Conservation (phyloP, 2,329 filamentous ascomycete species). For the Colletotrichum horii region DNA sequence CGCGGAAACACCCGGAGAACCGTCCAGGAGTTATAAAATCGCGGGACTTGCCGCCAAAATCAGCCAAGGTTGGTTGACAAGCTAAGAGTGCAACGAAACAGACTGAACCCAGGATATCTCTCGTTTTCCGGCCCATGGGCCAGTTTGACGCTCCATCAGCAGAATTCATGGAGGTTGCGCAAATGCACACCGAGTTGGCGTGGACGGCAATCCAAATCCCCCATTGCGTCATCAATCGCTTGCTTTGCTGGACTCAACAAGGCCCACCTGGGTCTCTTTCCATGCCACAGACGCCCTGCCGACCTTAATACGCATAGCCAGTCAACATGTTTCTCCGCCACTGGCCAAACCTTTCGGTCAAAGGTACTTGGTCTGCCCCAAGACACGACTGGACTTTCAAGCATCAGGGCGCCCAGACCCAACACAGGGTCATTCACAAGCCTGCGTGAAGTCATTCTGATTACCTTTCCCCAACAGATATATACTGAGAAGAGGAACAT, state of each 20-base stretch:
- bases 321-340: not conserved
- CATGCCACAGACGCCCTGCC: not conserved
- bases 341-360: not conserved
- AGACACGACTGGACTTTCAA: not conserved
- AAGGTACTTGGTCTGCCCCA: not conserved
- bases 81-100: not conserved
- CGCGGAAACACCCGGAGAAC: not conserved
- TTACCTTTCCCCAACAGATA: not conserved
- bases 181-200: not conserved
- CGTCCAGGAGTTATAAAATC: not conserved
- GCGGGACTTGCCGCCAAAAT: not conserved
- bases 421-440: not conserved
- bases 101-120: not conserved
- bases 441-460: not conserved
- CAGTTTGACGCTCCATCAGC: not conserved
- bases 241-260: not conserved
- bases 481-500: not conserved
- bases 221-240: not conserved
- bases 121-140: not conserved
- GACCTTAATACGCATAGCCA: not conserved
- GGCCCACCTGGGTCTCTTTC: not conserved
- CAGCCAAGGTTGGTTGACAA: not conserved
- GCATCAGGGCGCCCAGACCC: not conserved
- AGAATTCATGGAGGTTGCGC: not conserved
- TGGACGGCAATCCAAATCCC: not conserved